A percentile compares a stretch with the other conserved stretches of the same genome.
Conservation (phyloP, 257 asterid species). For the Schizonepeta tenuifolia region DNA sequence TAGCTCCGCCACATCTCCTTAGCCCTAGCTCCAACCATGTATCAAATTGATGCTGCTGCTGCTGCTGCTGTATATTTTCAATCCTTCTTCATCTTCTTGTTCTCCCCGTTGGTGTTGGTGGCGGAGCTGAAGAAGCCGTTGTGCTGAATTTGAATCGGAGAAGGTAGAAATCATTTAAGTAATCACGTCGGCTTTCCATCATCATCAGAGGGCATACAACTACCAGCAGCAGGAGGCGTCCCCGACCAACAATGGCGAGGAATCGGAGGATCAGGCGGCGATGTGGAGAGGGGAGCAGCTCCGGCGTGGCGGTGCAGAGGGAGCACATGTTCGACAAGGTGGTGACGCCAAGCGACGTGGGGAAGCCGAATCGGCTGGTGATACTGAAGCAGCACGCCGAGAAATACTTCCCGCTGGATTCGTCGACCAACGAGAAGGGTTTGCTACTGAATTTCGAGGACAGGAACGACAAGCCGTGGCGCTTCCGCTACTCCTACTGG, state of each 20-base stretch:
- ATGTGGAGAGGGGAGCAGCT: slow-evolving; percentile 33
- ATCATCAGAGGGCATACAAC: neutral
- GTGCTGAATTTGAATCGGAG: neutral
- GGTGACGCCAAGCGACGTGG: slow-evolving; percentile 97
- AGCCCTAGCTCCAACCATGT: neutral
- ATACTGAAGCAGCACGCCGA: slow-evolving; percentile 98
- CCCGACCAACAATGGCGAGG: neutral
- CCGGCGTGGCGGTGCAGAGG: slow-evolving; percentile 42
- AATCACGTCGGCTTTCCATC: neutral
- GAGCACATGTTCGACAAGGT: slow-evolving; percentile 98
- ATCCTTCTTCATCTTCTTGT: neutral
- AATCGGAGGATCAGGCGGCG: slow-evolving; percentile 23
- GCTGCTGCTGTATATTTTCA: neutral
- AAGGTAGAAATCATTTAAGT: neutral
- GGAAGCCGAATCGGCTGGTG: slow-evolving; percentile 84
- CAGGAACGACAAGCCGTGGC: slow-evolving; percentile 85
- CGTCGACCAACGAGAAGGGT: slow-evolving; percentile 83
- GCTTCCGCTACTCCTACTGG: slow-evolving; percentile 95
- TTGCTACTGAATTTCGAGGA: slow-evolving; percentile 86
- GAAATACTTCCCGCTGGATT: slow-evolving; percentile 87
- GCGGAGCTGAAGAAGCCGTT: neutral
- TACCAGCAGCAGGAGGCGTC: slow-evolving; percentile 15
- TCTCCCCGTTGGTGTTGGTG: neutral
- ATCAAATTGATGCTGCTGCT: neutral
- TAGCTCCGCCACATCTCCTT: neutral